These are phyloP conservation scores for Heritiera littoralis DNA, from an alignment of 345 rosid genomes.

Conservation along the genomic window DNA sequence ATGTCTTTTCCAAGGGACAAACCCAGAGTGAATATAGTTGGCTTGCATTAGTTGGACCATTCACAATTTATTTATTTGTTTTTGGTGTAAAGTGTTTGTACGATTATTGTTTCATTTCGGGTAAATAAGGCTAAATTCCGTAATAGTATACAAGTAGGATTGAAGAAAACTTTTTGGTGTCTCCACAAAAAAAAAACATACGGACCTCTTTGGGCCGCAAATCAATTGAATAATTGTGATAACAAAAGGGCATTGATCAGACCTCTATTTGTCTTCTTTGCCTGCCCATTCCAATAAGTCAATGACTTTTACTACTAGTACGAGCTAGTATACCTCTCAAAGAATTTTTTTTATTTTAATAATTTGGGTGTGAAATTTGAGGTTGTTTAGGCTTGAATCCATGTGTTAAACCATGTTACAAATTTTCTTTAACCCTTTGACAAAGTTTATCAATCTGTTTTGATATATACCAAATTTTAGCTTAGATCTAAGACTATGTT, in stretches of 20 bases:
- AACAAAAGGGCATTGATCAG: neutral
- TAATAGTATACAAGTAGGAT: neutral
- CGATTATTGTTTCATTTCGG: neutral
- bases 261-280: slow-evolving; percentile 6
- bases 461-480: too few species aligned
- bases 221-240: slow-evolving; percentile 5
- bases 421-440: too few species aligned
- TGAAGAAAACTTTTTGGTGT: neutral
- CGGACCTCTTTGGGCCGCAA: neutral
- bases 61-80: neutral
- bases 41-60: neutral
- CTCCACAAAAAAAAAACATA: neutral
- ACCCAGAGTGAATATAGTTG: neutral
- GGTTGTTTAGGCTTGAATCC: too few species aligned
- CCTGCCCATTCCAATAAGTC: neutral
- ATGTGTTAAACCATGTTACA: too few species aligned
- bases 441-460: too few species aligned
- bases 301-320: neutral
- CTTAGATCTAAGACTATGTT: too few species aligned
- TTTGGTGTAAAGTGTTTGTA: neutral
- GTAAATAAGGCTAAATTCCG: neutral
- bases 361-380: too few species aligned
- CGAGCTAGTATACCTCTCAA: too few species aligned
- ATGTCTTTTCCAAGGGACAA: neutral
- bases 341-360: too few species aligned